phyloP scores from a whole-genome alignment of 306 rosid species.

The Prunus campanulata region DNA sequence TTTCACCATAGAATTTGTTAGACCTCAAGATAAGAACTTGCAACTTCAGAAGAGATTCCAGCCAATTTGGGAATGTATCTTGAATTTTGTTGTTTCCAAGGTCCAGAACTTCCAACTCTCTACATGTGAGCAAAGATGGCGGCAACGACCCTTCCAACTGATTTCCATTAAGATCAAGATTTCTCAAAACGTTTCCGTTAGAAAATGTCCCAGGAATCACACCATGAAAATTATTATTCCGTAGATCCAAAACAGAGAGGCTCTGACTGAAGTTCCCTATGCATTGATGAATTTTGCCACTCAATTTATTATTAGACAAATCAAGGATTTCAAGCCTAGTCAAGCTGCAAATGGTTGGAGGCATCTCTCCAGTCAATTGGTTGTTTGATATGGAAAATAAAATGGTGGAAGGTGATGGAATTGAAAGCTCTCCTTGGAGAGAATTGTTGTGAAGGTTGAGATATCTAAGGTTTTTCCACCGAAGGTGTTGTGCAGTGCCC shows the following conservation, averaged over 20 bases:
- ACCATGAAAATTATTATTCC: background rate
- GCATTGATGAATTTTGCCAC: too few species aligned
- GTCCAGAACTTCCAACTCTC: too few species aligned
- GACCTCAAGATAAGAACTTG: background rate
- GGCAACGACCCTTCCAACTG: constrained; percentile 14
- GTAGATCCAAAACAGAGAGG: too few species aligned
- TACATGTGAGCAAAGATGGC: background rate
- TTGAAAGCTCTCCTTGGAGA: too few species aligned
- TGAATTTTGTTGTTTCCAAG: background rate
- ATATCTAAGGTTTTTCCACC: too few species aligned
- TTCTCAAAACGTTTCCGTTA: background rate
- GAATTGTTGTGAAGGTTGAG: background rate
- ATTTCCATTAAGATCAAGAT: background rate
- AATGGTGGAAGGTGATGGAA: too few species aligned
- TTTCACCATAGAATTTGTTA: background rate
- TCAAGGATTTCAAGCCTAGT: too few species aligned
- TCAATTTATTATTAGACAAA: too few species aligned
- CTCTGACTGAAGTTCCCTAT: too few species aligned
- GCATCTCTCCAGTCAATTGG: background rate
- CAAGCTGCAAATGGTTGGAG: too few species aligned
- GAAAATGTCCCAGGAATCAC: background rate
- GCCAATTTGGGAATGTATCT: background rate
- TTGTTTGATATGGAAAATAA: background rate
- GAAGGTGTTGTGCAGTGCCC: too few species aligned
- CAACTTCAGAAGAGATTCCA: background rate